Percentiles rank a stretch among this genome's conserved stretches.
Conservation (phyloP, 257 asterid genomes). For the Jasminum sambac region DNA sequence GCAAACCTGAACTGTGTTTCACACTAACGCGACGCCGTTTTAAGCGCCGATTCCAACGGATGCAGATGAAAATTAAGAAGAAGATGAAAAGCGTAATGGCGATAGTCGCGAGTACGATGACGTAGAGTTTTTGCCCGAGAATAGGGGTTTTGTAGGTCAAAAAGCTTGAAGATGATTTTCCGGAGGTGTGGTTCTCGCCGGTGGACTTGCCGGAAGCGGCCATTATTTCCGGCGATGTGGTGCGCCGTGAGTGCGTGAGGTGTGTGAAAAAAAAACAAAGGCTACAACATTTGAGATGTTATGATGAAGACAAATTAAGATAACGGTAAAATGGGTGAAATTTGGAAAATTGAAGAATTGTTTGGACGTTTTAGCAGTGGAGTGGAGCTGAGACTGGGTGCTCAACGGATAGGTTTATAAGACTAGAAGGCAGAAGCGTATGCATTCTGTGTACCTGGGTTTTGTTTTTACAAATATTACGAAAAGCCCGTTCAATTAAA, state of each 20-base stretch:
- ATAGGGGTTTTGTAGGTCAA: slow-evolving; percentile 52
- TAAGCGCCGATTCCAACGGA: slow-evolving; percentile 30
- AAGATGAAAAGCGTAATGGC: slow-evolving; percentile 27
- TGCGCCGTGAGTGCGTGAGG: neutral
- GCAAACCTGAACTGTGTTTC: slow-evolving; percentile 29
- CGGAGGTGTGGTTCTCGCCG: slow-evolving; percentile 20
- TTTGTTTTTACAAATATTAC: slow-evolving; percentile 10
- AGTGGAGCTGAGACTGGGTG: slow-evolving; percentile 2
- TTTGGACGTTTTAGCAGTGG: slow-evolving; percentile 9
- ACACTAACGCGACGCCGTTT: slow-evolving; percentile 26
- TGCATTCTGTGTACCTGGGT: neutral
- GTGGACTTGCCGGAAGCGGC: slow-evolving; percentile 25
- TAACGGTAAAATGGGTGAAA: neutral
- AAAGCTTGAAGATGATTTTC: slow-evolving; percentile 21
- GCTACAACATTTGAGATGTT: neutral
- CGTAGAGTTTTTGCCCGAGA: slow-evolving; percentile 55
- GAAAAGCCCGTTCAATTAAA: neutral
- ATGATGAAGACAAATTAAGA: neutral
- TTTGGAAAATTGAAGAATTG: neutral
- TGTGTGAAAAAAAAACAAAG: neutral
- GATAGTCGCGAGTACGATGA: slow-evolving; percentile 36
- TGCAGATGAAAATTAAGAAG: slow-evolving; percentile 31
- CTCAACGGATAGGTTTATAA: slow-evolving; percentile 18
- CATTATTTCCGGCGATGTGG: slow-evolving; percentile 30
- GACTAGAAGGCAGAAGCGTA: neutral